Evolutionary conservation across 2,329 filamentous ascomycete genomes (phyloP).

Genomic region (Coniella lustricola): DNA sequence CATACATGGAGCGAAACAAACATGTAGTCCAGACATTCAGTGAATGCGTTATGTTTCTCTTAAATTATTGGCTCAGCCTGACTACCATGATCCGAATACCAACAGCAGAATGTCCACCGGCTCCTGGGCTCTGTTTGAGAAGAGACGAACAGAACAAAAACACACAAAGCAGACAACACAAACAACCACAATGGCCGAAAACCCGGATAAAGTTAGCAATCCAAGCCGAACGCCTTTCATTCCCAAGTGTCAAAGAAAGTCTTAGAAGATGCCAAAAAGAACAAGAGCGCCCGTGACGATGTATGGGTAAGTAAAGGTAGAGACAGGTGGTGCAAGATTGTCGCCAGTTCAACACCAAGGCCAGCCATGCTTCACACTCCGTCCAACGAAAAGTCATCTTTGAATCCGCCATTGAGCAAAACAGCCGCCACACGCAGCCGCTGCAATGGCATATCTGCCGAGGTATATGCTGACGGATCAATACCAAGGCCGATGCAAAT

Average conservation of each 20-base stretch:
- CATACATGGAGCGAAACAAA: no score
- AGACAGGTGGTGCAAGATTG: background rate
- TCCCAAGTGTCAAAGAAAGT: no score
- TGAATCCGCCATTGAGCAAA: constrained; percentile 61
- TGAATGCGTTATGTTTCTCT: background rate
- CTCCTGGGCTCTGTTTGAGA: no score
- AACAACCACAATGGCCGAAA: background rate
- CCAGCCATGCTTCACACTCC: constrained; percentile 24
- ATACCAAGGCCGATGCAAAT: constrained; percentile 53
- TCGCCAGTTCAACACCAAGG: background rate
- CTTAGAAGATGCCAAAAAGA: no score
- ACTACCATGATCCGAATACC: background rate
- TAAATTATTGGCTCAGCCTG: no score
- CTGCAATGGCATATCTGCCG: constrained; percentile 51
- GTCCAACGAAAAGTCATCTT: constrained; percentile 47
- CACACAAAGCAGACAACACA: background rate
- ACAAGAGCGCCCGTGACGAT: background rate
- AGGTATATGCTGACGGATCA: constrained; percentile 41
- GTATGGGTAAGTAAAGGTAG: background rate
- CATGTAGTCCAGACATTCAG: background rate
- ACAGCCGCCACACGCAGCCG: constrained; percentile 57
- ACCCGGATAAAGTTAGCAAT: no score
- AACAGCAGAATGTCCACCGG: background rate
- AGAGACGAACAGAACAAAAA: background rate
- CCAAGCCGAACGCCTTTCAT: no score